Base-by-base conservation (phyloP, 768 basidiomycete genomes). In the Trametes punicea region DNA sequence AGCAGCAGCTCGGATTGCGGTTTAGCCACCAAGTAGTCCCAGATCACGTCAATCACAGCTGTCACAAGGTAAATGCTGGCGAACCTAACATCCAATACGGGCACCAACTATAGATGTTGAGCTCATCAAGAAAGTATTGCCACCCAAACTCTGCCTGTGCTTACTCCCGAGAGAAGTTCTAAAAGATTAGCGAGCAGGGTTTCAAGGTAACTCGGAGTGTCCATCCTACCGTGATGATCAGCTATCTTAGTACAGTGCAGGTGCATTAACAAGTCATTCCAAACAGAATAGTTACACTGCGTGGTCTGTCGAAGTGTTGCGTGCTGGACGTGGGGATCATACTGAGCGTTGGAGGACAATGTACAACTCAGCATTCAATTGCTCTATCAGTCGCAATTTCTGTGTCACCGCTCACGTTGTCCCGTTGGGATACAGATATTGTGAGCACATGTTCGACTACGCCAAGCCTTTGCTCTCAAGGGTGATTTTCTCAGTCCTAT, bases 91-190 rank as follows among this genome's bases (percentile, higher is more conserved):
- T 18, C 29, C 6, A 7, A 15, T 25, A 10, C 41, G 73, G 74
- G 46, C 18, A 76, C 75, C 41, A 71, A 70, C 29, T 64, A 66
- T 3, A 75, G 69, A 49, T 63, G n/a, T 65, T 30, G 65, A 74
- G 23, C 71, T 78, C 2, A 64, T 81, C 15, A 66, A 73, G 50
- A 72, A 76, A 34, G 80, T 62, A 63, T 80, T 54, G 72, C 67
- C 7, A 72, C 73, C 10, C 73, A 70, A 3, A 73, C 75, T 51
- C 68, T 80, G 6, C 67, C 70, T 51, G 50, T 45, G 8, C 56
- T 66, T 20, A 62, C 64, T 6, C 40, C 50, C 2, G 56, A 48
- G 6, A 62, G 65, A 41, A 48, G n/a, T n/a, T 65, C 8, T 34
- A 47, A 5, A 31, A 9, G 25, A 66, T 66, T 18, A 60, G 62